Percentiles rank a stretch among this genome's conserved stretches.
phyloP scores from a whole-genome alignment of 768 basidiomycete species.

The Naganishia friedmannii region DNA sequence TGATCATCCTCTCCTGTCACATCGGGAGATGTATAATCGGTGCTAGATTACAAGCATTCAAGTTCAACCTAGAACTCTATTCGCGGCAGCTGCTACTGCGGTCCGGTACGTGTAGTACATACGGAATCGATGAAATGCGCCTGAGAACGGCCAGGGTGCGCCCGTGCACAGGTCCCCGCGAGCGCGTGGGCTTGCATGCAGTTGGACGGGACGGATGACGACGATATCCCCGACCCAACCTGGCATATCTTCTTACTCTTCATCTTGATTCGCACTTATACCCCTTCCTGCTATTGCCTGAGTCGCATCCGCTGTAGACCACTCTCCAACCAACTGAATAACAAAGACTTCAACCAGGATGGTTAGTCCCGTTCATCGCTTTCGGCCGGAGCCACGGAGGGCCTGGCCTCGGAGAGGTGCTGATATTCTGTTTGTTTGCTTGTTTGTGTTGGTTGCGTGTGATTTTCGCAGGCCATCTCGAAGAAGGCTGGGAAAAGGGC shows the following conservation, averaged over 20 bases:
- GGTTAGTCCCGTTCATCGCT: no score
- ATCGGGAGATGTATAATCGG: no score
- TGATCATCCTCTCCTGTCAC: no score
- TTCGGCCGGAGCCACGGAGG: neutral
- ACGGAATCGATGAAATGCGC: neutral
- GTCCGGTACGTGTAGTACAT: no score
- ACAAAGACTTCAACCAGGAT: no score
- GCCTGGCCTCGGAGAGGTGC: neutral
- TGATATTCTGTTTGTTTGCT: neutral
- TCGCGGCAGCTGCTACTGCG: no score
- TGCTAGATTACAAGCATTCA: no score
- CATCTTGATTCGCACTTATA: neutral
- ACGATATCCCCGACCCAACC: neutral
- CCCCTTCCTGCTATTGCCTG: neutral
- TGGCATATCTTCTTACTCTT: neutral
- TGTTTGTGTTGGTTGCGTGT: neutral
- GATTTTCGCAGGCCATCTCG: conserved; percentile 36
- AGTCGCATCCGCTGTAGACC: no score
- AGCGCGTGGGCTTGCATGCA: no score
- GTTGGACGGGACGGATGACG: neutral
- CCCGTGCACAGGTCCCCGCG: neutral
- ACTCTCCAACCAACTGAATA: no score
- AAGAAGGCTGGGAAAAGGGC: conserved; percentile 53
- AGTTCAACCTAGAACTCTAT: no score
- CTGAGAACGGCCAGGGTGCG: neutral